Base-by-base conservation (phyloP, 1,284 basidiomycete genomes). In the Cerioporus squamosus region DNA sequence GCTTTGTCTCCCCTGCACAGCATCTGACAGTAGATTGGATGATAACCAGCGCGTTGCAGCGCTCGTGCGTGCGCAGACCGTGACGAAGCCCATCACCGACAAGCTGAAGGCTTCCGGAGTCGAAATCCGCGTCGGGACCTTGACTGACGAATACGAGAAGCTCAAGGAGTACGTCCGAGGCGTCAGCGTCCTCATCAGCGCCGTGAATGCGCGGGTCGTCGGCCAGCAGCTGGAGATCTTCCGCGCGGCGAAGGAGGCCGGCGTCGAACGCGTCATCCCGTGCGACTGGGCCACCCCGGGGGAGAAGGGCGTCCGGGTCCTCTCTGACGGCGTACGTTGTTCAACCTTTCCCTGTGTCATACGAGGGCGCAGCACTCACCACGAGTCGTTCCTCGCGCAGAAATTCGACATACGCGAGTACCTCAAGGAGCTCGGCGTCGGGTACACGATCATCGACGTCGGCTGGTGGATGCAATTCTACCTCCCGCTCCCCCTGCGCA, bases 141-240 rank as follows among this genome's bases (percentile, higher is more conserved):
- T 61, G 22, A 49, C 43, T 2, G 57, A 65, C 47, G 53, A 52
- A 22, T 26, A 56, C 14, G 55, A 56, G 29, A 50, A 60, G 44
- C 51, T 67, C 6, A 49, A 58, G 14, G 40, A 50, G 6, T 31
- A 44, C 5, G 24, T 68, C 9, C 5, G 39, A n/a, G 64, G 60
- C 31, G 62, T 63, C 9, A 52, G 61, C 22, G 49, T 63, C 18
- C 54, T 68, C 36, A 51, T 68, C 51, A 66, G 64, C 47, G 40
- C 56, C 2, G 50, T 60, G 20, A n/a, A 15, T 20, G 52, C 57
- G 2, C 20, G 17, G 3, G 46, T 26, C 2, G 39, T 64, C n/a
- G 24, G 18, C 2, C 47, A 39, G 3, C 65, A 67, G n/a, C n/a
- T n/a, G 26, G 24, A 59, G 0, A 14, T 64, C 8, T 17, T 64